These are phyloP conservation scores for Porcisia deanei DNA, from an alignment of 208 protist genomes.

Conservation along the genomic window DNA sequence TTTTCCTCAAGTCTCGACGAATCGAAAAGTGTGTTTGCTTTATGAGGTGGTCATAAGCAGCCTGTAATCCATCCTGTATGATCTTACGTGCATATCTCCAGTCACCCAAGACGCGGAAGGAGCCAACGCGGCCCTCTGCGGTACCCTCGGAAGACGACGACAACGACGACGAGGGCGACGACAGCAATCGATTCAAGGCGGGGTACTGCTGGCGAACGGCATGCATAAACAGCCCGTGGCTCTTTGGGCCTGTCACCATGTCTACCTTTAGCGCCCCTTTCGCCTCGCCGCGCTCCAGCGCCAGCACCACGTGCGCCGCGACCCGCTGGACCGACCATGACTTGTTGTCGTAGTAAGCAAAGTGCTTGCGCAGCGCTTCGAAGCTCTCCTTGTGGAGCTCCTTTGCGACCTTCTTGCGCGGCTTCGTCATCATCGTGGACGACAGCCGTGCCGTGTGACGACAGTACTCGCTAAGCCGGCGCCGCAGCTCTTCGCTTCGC, in stretches of 20 bases:
- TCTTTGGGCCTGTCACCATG: constrained; percentile 27
- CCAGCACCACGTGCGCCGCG: constrained; percentile 60
- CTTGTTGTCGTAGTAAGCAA: constrained; percentile 61
- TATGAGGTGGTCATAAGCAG: constrained; percentile 46
- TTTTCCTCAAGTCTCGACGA: constrained; percentile 69
- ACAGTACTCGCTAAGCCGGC: constrained; percentile 43
- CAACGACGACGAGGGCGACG: constrained; percentile 12
- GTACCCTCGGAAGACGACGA: background rate
- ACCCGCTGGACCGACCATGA: constrained; percentile 46
- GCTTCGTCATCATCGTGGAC: constrained; percentile 39
- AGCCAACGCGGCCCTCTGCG: background rate
- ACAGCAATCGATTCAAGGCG: constrained; percentile 21
- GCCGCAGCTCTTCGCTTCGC: constrained; percentile 51
- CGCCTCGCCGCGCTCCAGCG: constrained; percentile 67
- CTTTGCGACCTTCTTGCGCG: constrained; percentile 72
- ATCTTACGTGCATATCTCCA: constrained; percentile 18
- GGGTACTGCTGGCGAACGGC: constrained; percentile 32
- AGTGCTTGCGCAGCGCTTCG: constrained; percentile 58
- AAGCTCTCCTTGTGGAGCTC: constrained; percentile 54
- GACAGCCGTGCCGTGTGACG: constrained; percentile 35
- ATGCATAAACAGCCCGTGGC: constrained; percentile 41
- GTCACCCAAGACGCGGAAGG: constrained; percentile 10
- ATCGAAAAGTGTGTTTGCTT: constrained; percentile 48
- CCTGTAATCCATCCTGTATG: constrained; percentile 16
- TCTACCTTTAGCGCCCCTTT: constrained; percentile 73